Percentiles rank a stretch among this genome's conserved stretches.
Evolutionary conservation across 129 eudicot genomes (phyloP).

Genomic region (Ambrosia artemisiifolia): DNA sequence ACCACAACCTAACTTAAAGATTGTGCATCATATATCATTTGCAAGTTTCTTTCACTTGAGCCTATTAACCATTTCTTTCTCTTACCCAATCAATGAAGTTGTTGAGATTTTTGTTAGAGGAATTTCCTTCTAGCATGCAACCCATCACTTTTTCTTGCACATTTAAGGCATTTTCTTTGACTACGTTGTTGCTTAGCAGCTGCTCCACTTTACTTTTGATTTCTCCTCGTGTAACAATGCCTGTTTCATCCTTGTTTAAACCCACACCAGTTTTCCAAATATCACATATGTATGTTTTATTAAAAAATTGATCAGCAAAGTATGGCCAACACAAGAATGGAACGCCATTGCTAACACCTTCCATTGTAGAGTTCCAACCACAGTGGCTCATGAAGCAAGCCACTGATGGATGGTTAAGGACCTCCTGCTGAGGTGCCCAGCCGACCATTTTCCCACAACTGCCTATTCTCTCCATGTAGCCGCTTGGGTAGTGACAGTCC

Average conservation of each 20-base stretch:
- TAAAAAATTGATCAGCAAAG: background rate
- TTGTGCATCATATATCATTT: background rate
- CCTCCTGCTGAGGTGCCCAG: constrained; percentile 63
- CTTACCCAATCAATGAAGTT: constrained; percentile 39
- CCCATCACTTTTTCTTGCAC: no score
- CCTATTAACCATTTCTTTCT: background rate
- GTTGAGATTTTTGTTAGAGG: background rate
- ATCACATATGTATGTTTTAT: no score
- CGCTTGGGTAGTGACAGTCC: no score
- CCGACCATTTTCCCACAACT: constrained; percentile 18
- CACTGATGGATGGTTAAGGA: no score
- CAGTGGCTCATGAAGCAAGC: no score
- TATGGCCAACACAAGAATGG: background rate
- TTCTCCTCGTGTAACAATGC: constrained; percentile 18
- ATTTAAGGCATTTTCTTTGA: constrained; percentile 25
- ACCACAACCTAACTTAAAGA: no score
- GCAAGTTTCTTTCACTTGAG: background rate
- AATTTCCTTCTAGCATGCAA: constrained; percentile 2
- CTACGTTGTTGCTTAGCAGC: constrained; percentile 2
- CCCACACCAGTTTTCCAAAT: no score
- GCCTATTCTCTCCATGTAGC: background rate
- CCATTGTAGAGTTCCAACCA: no score
- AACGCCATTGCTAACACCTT: background rate
- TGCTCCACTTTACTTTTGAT: background rate
- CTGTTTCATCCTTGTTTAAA: no score